Evolutionary conservation across 345 rosid genomes (phyloP).

Genomic region (Salix udensis): DNA sequence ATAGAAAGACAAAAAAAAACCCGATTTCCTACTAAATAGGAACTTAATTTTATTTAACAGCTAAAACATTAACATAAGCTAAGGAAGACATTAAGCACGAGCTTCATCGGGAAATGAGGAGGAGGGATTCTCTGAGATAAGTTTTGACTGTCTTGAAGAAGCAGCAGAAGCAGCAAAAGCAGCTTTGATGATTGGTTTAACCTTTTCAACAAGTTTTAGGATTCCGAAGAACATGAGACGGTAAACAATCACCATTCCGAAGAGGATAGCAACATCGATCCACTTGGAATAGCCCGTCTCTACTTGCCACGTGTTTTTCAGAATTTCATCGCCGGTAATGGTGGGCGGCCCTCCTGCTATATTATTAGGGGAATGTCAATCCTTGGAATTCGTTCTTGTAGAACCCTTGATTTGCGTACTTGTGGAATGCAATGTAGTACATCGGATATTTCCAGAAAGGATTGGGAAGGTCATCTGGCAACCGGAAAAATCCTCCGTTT

Average conservation of each 20-base stretch:
- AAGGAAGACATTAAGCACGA: too few species aligned
- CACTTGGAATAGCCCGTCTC: slow-evolving; percentile 31
- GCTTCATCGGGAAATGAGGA: too few species aligned
- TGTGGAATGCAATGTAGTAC: slow-evolving; percentile 40
- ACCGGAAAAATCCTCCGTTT: slow-evolving; percentile 43
- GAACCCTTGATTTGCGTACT: slow-evolving; percentile 29
- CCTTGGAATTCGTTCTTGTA: slow-evolving; percentile 36
- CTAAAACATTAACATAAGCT: too few species aligned
- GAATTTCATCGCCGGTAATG: slow-evolving; percentile 24
- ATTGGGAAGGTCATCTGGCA: slow-evolving; percentile 40
- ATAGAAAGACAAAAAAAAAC: too few species aligned
- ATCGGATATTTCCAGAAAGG: slow-evolving; percentile 46
- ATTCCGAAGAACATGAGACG: slow-evolving; percentile 23
- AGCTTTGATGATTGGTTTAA: slow-evolving; percentile 4
- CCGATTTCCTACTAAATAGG: too few species aligned
- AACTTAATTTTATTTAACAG: too few species aligned
- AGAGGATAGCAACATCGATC: slow-evolving; percentile 24
- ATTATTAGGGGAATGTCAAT: slow-evolving; percentile 12
- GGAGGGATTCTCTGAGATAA: not conserved
- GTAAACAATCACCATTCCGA: slow-evolving; percentile 28
- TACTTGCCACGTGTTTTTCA: slow-evolving; percentile 25
- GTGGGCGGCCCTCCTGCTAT: slow-evolving; percentile 7
- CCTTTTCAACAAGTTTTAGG: slow-evolving; percentile 15
- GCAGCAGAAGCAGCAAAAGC: too few species aligned
- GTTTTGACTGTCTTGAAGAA: not conserved